Evolutionary conservation across 306 rosid species (phyloP).

Genomic region (Cicer pinnatifidum): DNA sequence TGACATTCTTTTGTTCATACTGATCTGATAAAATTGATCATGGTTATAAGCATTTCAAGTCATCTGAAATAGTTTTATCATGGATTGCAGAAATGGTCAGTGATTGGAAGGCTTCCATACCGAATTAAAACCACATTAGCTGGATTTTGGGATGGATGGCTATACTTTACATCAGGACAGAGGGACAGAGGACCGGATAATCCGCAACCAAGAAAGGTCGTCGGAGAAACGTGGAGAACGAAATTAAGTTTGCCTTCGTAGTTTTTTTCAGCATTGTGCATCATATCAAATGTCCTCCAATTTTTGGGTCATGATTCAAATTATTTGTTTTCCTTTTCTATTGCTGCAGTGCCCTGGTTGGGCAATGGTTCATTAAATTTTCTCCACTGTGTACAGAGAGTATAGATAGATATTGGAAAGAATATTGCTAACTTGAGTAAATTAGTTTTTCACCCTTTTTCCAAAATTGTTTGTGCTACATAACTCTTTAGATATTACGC

Average conservation of each 20-base stretch:
- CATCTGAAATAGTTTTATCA: neutral
- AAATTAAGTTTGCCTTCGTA: slow-evolving; percentile 51
- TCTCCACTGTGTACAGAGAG: slow-evolving; percentile 21
- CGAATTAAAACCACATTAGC: slow-evolving; percentile 81
- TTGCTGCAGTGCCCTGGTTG: slow-evolving; percentile 20
- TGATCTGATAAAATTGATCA: neutral
- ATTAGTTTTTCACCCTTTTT: too few relatives aligned
- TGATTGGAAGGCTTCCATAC: slow-evolving; percentile 91
- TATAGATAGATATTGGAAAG: neutral
- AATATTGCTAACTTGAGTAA: too few relatives aligned
- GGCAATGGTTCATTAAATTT: slow-evolving; percentile 1
- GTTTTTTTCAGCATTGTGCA: slow-evolving; percentile 20
- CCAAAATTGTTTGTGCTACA: too few relatives aligned
- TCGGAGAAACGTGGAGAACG: slow-evolving; percentile 82
- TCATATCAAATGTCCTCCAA: neutral
- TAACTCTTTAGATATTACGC: too few relatives aligned
- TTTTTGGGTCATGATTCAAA: slow-evolving; percentile 15
- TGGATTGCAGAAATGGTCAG: slow-evolving; percentile 78
- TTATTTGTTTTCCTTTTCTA: slow-evolving; percentile 22
- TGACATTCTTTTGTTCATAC: slow-evolving; percentile 15
- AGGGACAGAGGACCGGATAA: slow-evolving; percentile 91
- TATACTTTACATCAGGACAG: slow-evolving; percentile 92
- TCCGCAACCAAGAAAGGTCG: slow-evolving; percentile 78
- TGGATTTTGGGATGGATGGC: slow-evolving; percentile 82
- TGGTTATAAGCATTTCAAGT: neutral